Conservation (phyloP, 129 eudicot species). For the Helianthus annuus region HanXRQr2.0-SUNRISE NC_035438.2:77460365-77460864, state of each 20-base stretch:
- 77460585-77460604: slow-evolving; percentile 87
- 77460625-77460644: slow-evolving; percentile 39
- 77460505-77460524: slow-evolving; percentile 72
- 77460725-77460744: slow-evolving; percentile 61
- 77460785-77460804: slow-evolving; percentile 67
- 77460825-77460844: slow-evolving; percentile 74
- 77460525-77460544: slow-evolving; percentile 91
- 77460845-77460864: slow-evolving; percentile 45
- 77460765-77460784: slow-evolving; percentile 72
- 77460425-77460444: neutral
- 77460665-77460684: neutral
- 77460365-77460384: no score
- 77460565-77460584: slow-evolving; percentile 77
- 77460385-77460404: no score
- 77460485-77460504: slow-evolving; percentile 66
- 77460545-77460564: slow-evolving; percentile 73
- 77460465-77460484: slow-evolving; percentile 22
- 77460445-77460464: neutral
- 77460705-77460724: neutral
- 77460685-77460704: neutral
- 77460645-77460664: neutral
- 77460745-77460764: slow-evolving; percentile 95
- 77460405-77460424: no score
- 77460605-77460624: slow-evolving; percentile 85
- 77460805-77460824: slow-evolving; percentile 93